Evolutionary conservation across 495 filamentous ascomycete species (phyloP).

Genomic region (Hyaloscypha hepaticicola): DNA sequence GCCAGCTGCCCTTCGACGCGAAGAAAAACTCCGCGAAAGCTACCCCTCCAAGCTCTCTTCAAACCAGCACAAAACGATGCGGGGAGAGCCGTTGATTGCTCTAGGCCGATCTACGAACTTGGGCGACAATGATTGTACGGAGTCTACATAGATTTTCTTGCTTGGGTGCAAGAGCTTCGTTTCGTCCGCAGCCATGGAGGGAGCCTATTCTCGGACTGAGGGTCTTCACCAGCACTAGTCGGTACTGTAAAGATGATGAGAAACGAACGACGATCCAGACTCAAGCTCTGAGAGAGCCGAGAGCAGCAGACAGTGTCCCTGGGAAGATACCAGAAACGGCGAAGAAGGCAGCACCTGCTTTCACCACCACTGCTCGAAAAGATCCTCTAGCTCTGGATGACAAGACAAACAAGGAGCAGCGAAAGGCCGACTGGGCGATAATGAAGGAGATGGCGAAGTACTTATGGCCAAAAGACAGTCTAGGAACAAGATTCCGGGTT

Average conservation of each 20-base stretch:
- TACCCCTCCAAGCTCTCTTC: constrained; percentile 23
- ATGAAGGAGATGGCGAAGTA: constrained; percentile 97
- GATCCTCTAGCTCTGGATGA: constrained; percentile 45
- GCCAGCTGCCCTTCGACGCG: not conserved
- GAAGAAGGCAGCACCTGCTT: constrained; percentile 17
- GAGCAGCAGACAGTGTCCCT: constrained; percentile 20
- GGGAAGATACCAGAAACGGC: constrained; percentile 25
- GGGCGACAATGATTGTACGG: constrained; percentile 26
- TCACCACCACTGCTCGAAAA: constrained; percentile 18
- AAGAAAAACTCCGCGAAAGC: constrained; percentile 11
- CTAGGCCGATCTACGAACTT: constrained; percentile 17
- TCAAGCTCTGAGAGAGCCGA: constrained; percentile 17
- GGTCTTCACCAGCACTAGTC: constrained; percentile 27
- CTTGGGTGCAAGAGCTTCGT: constrained; percentile 18
- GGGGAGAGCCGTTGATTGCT: constrained; percentile 6
- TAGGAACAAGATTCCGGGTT: constrained; percentile 81
- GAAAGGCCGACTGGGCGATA: constrained; percentile 97
- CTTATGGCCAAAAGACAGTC: constrained; percentile 92
- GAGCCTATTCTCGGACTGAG: constrained; percentile 12
- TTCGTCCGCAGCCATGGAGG: constrained; percentile 20
- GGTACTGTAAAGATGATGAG: constrained; percentile 18
- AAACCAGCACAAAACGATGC: constrained; percentile 20
- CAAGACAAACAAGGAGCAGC: constrained; percentile 75
- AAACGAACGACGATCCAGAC: constrained; percentile 17
- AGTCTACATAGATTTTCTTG: constrained; percentile 25